Conservation (phyloP, 2,329 filamentous ascomycete species). For the Westerdykella aurantiaca region DNA sequence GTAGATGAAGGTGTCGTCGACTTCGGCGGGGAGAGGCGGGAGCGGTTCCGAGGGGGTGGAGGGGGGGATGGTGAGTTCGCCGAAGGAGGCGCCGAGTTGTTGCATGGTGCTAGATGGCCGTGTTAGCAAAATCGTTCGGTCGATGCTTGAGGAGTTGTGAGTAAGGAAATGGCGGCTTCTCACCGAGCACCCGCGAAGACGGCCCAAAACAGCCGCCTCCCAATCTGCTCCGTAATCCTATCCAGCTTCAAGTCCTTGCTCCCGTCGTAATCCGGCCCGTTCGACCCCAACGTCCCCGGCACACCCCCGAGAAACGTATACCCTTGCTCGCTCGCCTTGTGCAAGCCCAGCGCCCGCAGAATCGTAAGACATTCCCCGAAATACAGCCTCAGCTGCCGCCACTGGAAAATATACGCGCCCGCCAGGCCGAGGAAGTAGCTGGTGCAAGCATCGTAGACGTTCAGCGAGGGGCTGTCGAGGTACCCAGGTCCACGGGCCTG, state of each 20-base stretch:
- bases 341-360: constrained; percentile 61
- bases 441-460: constrained; percentile 60
- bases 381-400: constrained; percentile 62
- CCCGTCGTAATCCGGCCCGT: constrained; percentile 33
- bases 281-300: constrained; percentile 30
- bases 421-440: constrained; percentile 70
- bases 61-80: constrained; percentile 68
- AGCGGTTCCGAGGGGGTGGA: constrained; percentile 70
- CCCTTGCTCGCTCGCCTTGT: constrained; percentile 48
- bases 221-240: constrained; percentile 49
- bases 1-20: constrained; percentile 78
- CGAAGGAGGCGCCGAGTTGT: constrained; percentile 67
- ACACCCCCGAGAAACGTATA: constrained; percentile 36
- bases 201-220: constrained; percentile 70
- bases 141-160: constrained; percentile 10
- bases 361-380: constrained; percentile 67
- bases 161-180: constrained; percentile 8
- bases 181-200: constrained; percentile 67
- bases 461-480: constrained; percentile 50
- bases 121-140: background rate
- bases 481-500: constrained; percentile 58
- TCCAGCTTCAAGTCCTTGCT: constrained; percentile 37
- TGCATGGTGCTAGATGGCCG: constrained; percentile 57
- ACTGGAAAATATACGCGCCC: constrained; percentile 62
- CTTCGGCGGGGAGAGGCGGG: constrained; percentile 71